phyloP scores from a whole-genome alignment of 1,139 yeast species.

The Tardiomyces depauwii region DNA sequence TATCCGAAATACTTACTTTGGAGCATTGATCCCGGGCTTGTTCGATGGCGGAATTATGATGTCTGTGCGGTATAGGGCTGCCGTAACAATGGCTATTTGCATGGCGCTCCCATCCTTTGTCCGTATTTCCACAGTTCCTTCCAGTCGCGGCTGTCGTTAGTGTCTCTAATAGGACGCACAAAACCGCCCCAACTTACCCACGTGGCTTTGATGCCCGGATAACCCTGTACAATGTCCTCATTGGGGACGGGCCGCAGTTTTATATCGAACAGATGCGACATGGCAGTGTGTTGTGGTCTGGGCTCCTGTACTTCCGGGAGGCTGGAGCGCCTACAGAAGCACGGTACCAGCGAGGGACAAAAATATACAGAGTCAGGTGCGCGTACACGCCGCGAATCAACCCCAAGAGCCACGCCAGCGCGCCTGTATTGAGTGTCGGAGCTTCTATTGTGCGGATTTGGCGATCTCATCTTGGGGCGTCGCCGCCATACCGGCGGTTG shows the following conservation, averaged over 20 bases:
- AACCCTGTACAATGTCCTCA: conserved; percentile 31
- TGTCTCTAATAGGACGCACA: too few relatives aligned
- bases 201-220: conserved; percentile 32
- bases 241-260: conserved; percentile 28
- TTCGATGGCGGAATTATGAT: conserved; percentile 24
- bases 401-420: too few relatives aligned
- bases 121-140: conserved; percentile 29
- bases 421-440: too few relatives aligned
- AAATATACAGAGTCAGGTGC: too few relatives aligned
- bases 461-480: too few relatives aligned
- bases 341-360: too few relatives aligned
- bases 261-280: conserved; percentile 19
- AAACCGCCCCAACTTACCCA: conserved; percentile 12
- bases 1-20: conserved; percentile 4
- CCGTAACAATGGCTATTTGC: conserved; percentile 19
- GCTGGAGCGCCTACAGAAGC: too few relatives aligned
- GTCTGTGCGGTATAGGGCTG: conserved; percentile 32
- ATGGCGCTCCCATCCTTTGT: conserved; percentile 16
- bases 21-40: conserved; percentile 22
- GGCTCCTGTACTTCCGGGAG: too few relatives aligned
- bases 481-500: too few relatives aligned
- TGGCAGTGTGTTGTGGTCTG: background rate
- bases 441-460: too few relatives aligned
- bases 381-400: too few relatives aligned
- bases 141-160: conserved; percentile 22